Evolutionary conservation across 2,329 filamentous ascomycete species (phyloP), one percentile per base, ranked within the genome.

Genomic region (Trichoderma lentiforme): DNA sequence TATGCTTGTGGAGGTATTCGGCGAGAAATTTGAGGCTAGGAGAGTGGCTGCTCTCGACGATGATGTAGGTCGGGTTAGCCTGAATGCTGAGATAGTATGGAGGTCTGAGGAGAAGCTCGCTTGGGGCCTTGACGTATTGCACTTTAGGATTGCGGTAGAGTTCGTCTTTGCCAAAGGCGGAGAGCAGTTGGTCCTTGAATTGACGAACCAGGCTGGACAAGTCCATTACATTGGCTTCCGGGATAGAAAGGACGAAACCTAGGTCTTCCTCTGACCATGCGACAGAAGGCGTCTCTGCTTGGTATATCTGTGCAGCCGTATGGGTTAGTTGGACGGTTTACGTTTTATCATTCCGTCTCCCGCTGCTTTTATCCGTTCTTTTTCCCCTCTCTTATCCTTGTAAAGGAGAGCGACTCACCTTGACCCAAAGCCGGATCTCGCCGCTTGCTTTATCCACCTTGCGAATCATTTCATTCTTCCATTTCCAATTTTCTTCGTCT

Each of bases 201-300:
- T 2, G 0, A 43, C 0, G 6, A 8, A 18, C 15, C 7, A 43
- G 3, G 3, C 3, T 1, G 6, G 3, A 43, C 7, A 43, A 8
- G 6, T 43, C 36, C 15, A 43, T 43, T 18, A 4, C 3, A 8
- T 43, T 18, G 15, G 6, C 3, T 43, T 43, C 36, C 3, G 36
- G 15, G 7, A 43, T 43, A 43, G 1, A 43, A 18, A 43, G 15
- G 36, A 43, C 15, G 36, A 43, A 18, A 18, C 36, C 36, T 43
- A 4, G 36, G 15, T 18, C 36, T 18, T 43, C 6, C 1, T 43
- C 36, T 8, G 36, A 43, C 36, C 15, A 43, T 43, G 2, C 6
- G 36, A 43, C 36, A 43, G 36, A 43, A 43, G 36, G 36, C 36
- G 36, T 8, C 15, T 43, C 7, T 18, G 6, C 36, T 18, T 43